Evolutionary conservation across 441 rosid species (phyloP).

Genomic region (Aleurites moluccanus): DNA sequence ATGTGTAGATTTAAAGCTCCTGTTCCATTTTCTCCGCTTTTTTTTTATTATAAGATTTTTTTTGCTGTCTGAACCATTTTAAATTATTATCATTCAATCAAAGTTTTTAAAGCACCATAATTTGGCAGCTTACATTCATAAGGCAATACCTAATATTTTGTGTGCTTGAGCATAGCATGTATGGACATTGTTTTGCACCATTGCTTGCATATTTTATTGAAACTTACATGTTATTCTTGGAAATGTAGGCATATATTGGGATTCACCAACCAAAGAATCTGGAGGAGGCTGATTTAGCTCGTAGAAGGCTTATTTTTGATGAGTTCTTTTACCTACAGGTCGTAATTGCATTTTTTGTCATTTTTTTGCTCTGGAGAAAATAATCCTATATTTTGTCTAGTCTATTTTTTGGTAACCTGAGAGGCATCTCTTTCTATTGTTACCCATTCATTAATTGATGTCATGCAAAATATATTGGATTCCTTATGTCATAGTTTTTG

Average conservation of each 20-base stretch:
- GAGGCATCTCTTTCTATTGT: neutral
- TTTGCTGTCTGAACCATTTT: neutral
- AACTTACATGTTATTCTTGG: conserved; percentile 25
- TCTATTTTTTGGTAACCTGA: neutral
- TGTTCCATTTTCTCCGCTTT: neutral
- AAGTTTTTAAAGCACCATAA: neutral
- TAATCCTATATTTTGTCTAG: neutral
- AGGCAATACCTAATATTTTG: neutral
- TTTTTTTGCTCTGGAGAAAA: conserved; percentile 16
- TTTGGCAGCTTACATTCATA: neutral
- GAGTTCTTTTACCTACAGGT: conserved; percentile 99
- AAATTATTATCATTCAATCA: neutral
- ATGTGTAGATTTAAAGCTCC: neutral
- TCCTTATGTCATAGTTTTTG: neutral
- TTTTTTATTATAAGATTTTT: neutral
- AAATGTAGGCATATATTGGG: conserved; percentile 72
- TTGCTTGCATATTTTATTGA: conserved; percentile 13
- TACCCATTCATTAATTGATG: neutral
- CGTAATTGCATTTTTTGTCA: conserved; percentile 13
- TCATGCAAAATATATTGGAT: neutral
- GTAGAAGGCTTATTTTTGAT: conserved; percentile 90
- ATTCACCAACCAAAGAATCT: conserved; percentile 85
- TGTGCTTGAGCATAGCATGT: neutral
- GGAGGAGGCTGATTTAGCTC: conserved; percentile 92
- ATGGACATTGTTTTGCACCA: conserved; percentile 7